Evolutionary conservation across 2,329 filamentous ascomycete species (phyloP).

Genomic region (Pseudopithomyces maydicus): DNA sequence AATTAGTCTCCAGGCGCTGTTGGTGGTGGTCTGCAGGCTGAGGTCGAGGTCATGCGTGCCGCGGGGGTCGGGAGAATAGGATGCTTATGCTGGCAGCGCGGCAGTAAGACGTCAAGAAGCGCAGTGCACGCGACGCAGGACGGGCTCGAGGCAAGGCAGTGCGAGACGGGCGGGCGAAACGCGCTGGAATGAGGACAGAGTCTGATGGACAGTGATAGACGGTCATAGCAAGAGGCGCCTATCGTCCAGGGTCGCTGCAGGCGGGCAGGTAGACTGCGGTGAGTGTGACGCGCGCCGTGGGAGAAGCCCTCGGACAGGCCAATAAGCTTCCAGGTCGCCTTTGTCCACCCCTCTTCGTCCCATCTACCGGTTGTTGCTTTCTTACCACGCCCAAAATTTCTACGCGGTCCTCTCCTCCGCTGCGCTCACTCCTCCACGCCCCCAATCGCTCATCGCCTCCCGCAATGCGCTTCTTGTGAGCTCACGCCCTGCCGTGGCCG

Average conservation of each 20-base stretch:
- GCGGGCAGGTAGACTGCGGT: too few species aligned
- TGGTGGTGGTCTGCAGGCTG: slow-evolving; percentile 11
- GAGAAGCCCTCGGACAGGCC: background rate
- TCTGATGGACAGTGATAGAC: too few species aligned
- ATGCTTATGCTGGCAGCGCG: background rate
- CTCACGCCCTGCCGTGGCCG: slow-evolving; percentile 19
- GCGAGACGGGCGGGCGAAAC: slow-evolving; percentile 13
- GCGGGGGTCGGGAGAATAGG: slow-evolving; percentile 5
- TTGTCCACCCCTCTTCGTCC: slow-evolving; percentile 1
- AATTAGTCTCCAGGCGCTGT: background rate
- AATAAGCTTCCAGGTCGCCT: background rate
- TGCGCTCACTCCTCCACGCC: slow-evolving; percentile 21
- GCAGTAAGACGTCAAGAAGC: slow-evolving; percentile 3
- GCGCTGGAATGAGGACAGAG: slow-evolving; percentile 14
- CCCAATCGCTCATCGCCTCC: slow-evolving; percentile 32
- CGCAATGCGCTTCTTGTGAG: slow-evolving; percentile 35
- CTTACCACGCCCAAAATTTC: slow-evolving; percentile 17
- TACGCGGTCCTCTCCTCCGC: slow-evolving; percentile 9
- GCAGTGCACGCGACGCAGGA: too few species aligned
- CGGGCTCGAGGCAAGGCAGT: slow-evolving; percentile 2
- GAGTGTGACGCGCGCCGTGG: background rate
- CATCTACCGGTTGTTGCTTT: background rate
- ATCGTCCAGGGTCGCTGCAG: background rate
- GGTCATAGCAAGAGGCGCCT: background rate
- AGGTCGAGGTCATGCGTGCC: slow-evolving; percentile 14